phyloP scores from a whole-genome alignment of 177 flowering plant species.

The Vitis hybrid region DNA sequence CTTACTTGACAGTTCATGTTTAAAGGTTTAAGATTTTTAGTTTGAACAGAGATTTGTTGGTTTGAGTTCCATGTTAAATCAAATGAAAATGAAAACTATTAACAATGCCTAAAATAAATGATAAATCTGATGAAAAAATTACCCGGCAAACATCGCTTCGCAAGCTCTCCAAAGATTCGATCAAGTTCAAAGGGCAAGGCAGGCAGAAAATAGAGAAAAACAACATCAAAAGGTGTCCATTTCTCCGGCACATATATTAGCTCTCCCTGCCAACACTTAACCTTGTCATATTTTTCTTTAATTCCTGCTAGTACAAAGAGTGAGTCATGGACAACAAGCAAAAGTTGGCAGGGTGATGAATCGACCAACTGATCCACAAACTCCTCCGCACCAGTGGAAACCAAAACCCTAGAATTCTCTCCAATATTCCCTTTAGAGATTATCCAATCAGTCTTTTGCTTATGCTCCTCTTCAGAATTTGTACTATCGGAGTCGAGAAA shows the following conservation, averaged over 20 bases:
- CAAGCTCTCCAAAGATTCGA: conserved; percentile 50
- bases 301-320: conserved; percentile 65
- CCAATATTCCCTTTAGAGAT: conserved; percentile 57
- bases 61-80: background rate
- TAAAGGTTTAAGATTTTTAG: no score
- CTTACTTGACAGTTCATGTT: no score
- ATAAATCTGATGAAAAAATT: conserved; percentile 7
- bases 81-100: background rate
- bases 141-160: conserved; percentile 64
- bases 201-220: conserved; percentile 76
- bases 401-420: conserved; percentile 60
- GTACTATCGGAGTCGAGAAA: conserved; percentile 60
- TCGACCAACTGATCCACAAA: conserved; percentile 69
- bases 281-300: conserved; percentile 69
- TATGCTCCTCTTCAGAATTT: conserved; percentile 30
- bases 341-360: conserved; percentile 31
- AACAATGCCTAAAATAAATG: background rate
- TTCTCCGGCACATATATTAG: conserved; percentile 62
- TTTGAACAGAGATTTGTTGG: no score
- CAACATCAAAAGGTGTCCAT: conserved; percentile 79
- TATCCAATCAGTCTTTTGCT: conserved; percentile 38
- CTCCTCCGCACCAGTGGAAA: conserved; percentile 62
- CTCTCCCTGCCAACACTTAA: conserved; percentile 94
- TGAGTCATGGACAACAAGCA: conserved; percentile 84
- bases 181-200: conserved; percentile 64